Evolutionary conservation across 2,329 filamentous ascomycete genomes (phyloP), one percentile per base, ranked within the genome.

Genomic region (Exutisphaerella laricina): DNA sequence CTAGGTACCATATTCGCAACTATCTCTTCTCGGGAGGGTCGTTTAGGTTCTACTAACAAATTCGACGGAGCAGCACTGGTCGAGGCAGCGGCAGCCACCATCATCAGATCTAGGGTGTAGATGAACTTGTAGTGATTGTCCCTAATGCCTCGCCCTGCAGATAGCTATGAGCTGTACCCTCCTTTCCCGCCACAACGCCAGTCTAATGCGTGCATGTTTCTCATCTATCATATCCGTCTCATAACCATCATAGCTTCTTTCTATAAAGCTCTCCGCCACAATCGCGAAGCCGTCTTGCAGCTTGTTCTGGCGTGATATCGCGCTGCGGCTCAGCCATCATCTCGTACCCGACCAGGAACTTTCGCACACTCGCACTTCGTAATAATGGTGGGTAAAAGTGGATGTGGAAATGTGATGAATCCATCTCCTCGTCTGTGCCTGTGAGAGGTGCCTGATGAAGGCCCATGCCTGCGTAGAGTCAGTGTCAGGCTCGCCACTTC

Each of bases 281-380:
- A 45, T 75, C 73, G 52, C 85, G 78, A 46, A 98, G 70, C 37
- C 80, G 80, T 18, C 79, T 80, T 10, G 92, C 85, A 1, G 92
- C 92, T 68, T 97, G 92, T 67, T 98, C 92, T 0, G 92, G 90
- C 0, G 92, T 98, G 58, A 98, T 97, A 63, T 98, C 92, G 46
- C 92, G 79, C 68, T 98, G 92, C n/a, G 92, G 90, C 69, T 98
- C 92, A 1, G 86, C 92, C 79, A 98, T 80, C 68, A 98, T 76
- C 69, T 98, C 92, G 63, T 94, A 97, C 51, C 92, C 92, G 23
- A 98, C 92, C 39, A 97, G 68, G 69, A 97, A 98, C 70, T 98
- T 98, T 56, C 86, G 82, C 34, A 98, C 89, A 0, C 88, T 95
- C 2, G 92, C 89, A 34, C 88, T 95, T 43, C 92, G 81, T 51